Conservation (phyloP, 2,329 filamentous ascomycete genomes). For the Chaetomium globosum region DNA sequence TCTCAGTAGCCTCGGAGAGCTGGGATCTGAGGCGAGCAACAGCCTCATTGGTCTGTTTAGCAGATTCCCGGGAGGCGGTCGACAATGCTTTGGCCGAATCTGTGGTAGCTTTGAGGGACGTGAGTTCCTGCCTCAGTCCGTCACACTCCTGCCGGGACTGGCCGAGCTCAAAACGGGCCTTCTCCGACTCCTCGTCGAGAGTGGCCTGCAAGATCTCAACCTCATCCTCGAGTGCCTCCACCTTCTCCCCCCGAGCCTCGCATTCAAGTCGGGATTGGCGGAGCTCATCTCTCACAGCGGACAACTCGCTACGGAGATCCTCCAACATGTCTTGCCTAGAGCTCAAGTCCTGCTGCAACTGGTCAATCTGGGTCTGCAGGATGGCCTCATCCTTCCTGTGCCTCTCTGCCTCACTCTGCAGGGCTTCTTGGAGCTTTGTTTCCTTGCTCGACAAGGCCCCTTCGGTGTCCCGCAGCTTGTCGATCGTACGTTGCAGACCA, state of each 20-base stretch:
- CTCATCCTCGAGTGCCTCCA: conserved; percentile 72
- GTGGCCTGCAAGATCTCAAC: conserved; percentile 71
- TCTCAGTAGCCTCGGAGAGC: conserved; percentile 60
- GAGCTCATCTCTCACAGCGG: conserved; percentile 67
- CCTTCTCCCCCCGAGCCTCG: conserved; percentile 64
- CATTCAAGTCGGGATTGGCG: conserved; percentile 67
- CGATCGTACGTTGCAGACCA: conserved; percentile 70
- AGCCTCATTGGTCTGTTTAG: conserved; percentile 45
- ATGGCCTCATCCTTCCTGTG: conserved; percentile 72
- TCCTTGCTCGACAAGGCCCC: conserved; percentile 70
- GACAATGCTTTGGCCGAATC: conserved; percentile 40
- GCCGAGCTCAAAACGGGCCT: conserved; percentile 53
- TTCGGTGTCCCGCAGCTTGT: conserved; percentile 68
- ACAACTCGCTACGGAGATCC: conserved; percentile 66
- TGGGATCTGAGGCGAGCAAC: conserved; percentile 59
- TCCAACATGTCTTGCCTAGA: conserved; percentile 67
- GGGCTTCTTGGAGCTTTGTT: conserved; percentile 65
- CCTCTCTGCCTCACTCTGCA: conserved; percentile 71
- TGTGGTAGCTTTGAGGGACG: conserved; percentile 37
- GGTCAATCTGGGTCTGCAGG: conserved; percentile 72
- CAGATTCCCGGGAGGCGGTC: conserved; percentile 41
- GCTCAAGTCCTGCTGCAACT: conserved; percentile 71
- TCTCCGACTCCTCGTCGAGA: conserved; percentile 66
- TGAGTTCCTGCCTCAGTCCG: conserved; percentile 50
- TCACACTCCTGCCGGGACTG: conserved; percentile 51